Conservation (phyloP, 129 eudicot genomes). For the Arctium minus region DNA sequence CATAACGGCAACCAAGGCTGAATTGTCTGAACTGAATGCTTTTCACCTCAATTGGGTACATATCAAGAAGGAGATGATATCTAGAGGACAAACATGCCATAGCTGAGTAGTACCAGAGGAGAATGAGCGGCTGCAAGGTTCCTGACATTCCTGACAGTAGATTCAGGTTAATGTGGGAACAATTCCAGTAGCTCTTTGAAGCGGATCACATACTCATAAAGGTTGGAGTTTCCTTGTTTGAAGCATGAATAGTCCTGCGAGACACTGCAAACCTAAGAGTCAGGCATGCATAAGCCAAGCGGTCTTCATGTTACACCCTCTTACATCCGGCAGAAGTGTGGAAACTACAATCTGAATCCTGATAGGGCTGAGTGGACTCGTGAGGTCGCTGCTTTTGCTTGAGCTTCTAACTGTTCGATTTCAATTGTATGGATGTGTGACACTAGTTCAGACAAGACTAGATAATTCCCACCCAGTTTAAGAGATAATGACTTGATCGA, state of each 20-base stretch:
- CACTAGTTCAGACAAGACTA: neutral
- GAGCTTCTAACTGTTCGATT: neutral
- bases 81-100: neutral
- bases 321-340: neutral
- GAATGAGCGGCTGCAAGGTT: neutral
- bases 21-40: neutral
- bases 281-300: neutral
- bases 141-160: neutral
- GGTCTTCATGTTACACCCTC: neutral
- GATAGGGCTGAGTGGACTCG: neutral
- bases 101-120: neutral
- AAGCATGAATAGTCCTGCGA: neutral
- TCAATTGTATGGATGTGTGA: neutral
- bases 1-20: neutral
- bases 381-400: neutral
- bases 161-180: neutral
- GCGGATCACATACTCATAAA: neutral
- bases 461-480: neutral
- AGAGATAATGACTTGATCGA: neutral
- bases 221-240: neutral
- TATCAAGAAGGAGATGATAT: neutral
- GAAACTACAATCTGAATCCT: neutral
- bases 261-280: neutral
- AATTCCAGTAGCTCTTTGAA: neutral
- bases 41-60: neutral